Conservation (phyloP, 1,284 basidiomycete genomes). For the Marasmius sp. region DNA sequence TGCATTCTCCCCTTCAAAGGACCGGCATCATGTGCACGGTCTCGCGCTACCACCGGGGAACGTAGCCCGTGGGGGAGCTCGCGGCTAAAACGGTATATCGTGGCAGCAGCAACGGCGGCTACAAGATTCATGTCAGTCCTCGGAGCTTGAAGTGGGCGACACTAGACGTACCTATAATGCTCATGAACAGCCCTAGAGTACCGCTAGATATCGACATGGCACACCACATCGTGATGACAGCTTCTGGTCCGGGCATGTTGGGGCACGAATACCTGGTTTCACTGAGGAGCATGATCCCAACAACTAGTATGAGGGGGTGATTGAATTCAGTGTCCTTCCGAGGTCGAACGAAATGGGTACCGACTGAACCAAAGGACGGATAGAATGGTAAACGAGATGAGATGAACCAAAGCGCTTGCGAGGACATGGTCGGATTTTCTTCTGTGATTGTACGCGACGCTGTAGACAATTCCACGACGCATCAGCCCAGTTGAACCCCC, state of each 20-base stretch:
- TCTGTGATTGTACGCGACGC: neutral
- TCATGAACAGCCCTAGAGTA: neutral
- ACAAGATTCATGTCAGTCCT: no score
- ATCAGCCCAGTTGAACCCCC: neutral
- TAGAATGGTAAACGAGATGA: neutral
- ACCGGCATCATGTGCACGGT: neutral
- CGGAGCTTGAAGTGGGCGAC: no score
- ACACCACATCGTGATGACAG: neutral
- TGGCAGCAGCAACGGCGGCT: neutral
- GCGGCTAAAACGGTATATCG: neutral
- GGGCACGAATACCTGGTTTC: neutral
- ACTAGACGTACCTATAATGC: neutral
- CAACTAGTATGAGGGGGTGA: neutral
- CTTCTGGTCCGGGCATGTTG: neutral
- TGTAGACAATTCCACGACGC: neutral
- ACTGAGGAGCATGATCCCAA: neutral
- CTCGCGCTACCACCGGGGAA: neutral
- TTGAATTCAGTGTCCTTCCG: neutral
- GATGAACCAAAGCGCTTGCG: neutral
- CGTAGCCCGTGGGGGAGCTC: neutral
- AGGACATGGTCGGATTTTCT: neutral
- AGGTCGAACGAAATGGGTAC: neutral
- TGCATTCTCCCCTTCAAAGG: neutral
- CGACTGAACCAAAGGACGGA: neutral
- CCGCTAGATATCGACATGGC: neutral